These are phyloP conservation scores for Neofusicoccum cordaticola DNA, from an alignment of 2,329 filamentous ascomycete species.

Conservation along the genomic window DNA sequence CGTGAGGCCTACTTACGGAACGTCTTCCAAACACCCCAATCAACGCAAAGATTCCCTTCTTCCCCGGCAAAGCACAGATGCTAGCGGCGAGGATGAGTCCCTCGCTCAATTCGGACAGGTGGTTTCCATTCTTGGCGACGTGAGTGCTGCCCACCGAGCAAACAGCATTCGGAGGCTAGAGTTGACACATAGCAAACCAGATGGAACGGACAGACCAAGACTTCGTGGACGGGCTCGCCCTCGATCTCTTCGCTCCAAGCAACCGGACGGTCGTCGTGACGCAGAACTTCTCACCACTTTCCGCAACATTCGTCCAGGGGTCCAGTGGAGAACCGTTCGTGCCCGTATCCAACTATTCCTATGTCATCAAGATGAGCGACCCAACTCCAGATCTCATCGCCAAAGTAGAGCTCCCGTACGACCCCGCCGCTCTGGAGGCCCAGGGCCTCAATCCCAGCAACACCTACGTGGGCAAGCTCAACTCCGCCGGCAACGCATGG, in stretches of 20 bases:
- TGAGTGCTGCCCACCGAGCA: neutral
- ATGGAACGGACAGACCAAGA: conserved; percentile 30
- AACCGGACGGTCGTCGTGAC: conserved; percentile 30
- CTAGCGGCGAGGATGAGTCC: neutral
- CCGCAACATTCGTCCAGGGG: conserved; percentile 30
- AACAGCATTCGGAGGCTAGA: neutral
- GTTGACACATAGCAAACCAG: neutral
- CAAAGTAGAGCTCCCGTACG: conserved; percentile 33
- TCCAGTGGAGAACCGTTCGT: conserved; percentile 30
- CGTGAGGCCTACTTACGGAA: too few relatives aligned
- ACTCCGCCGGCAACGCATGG: conserved; percentile 31
- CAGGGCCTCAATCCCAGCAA: conserved; percentile 22
- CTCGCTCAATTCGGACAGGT: neutral
- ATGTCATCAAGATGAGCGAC: conserved; percentile 51
- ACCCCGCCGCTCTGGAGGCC: conserved; percentile 21
- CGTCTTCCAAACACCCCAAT: too few relatives aligned
- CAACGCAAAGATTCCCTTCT: too few relatives aligned
- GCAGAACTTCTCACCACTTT: conserved; percentile 30
- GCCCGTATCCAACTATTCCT: conserved; percentile 31
- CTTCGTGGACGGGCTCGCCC: conserved; percentile 32
- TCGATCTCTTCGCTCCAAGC: conserved; percentile 34
- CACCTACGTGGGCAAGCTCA: conserved; percentile 21
- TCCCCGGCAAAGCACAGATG: neutral
- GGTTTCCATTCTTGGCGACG: neutral
- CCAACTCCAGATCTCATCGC: conserved; percentile 34